A percentile compares a stretch with the other conserved stretches of the same genome.
These are phyloP conservation scores for Magnusiomyces paraingens DNA, from an alignment of 1,139 yeast genomes.

Conservation along the genomic window DNA sequence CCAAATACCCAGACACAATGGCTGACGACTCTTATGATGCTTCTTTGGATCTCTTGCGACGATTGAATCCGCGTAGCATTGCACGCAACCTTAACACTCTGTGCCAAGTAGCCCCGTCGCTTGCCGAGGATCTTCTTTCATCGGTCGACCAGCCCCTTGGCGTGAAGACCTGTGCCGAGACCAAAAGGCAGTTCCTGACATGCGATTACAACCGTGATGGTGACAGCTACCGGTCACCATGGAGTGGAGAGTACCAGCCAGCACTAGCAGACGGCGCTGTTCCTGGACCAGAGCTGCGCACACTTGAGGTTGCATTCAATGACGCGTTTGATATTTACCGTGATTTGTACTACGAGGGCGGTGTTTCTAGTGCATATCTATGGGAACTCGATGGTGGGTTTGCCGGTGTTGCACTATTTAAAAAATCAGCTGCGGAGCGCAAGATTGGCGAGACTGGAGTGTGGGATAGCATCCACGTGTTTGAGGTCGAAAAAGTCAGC, in stretches of 20 bases:
- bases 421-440: constrained; percentile 40
- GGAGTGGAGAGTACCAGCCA: constrained; percentile 79
- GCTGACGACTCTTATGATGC: constrained; percentile 74
- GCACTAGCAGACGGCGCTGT: constrained; percentile 57
- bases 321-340: constrained; percentile 90
- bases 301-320: constrained; percentile 74
- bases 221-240: constrained; percentile 87
- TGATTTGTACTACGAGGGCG: constrained; percentile 92
- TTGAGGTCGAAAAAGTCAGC: constrained; percentile 58
- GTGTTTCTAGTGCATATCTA: constrained; percentile 80
- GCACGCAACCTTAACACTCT: constrained; percentile 56
- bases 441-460: constrained; percentile 41
- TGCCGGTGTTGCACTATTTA: constrained; percentile 87
- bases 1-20: constrained; percentile 18
- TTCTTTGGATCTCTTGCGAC: constrained; percentile 76
- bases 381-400: constrained; percentile 73
- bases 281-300: constrained; percentile 63
- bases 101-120: constrained; percentile 70
- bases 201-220: constrained; percentile 97
- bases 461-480: constrained; percentile 93
- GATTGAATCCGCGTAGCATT: constrained; percentile 73
- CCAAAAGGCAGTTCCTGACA: constrained; percentile 66
- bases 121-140: constrained; percentile 82
- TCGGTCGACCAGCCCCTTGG: constrained; percentile 82
- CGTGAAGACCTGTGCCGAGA: constrained; percentile 47